Percentiles rank a stretch among this genome's conserved stretches.
Conservation (phyloP, 345 rosid genomes). For the Litchi chinensis region DNA sequence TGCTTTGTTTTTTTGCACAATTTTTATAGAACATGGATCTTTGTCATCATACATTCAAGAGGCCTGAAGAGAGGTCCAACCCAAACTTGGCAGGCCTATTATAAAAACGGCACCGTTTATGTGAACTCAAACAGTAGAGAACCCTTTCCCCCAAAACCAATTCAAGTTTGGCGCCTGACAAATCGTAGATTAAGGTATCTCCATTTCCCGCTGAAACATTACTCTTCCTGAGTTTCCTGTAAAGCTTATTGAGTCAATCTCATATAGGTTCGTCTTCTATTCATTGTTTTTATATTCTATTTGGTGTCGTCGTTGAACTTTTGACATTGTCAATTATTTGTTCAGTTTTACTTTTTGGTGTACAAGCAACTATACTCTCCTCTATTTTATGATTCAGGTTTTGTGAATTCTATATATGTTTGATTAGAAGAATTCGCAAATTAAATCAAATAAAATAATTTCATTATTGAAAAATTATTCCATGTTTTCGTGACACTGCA, state of each 20-base stretch:
- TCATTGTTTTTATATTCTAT: too few species aligned
- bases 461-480: too few species aligned
- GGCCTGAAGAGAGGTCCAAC: too few species aligned
- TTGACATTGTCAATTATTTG: neutral
- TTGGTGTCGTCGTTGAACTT: neutral
- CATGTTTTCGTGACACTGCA: neutral
- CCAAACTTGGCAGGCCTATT: too few species aligned
- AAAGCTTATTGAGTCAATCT: neutral
- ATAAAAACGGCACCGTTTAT: slow-evolving; percentile 7
- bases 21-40: too few species aligned
- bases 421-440: neutral
- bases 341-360: neutral
- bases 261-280: neutral
- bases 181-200: neutral
- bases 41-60: too few species aligned
- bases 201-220: neutral
- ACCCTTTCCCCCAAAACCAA: neutral
- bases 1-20: too few species aligned
- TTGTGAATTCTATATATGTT: neutral
- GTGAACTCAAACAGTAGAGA: neutral
- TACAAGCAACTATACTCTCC: neutral
- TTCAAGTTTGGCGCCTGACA: slow-evolving; percentile 6
- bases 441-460: too few species aligned
- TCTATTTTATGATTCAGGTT: neutral
- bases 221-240: neutral